Evolutionary conservation across 1,284 basidiomycete genomes (phyloP), one percentile per base, ranked within the genome.

Genomic region (Polyporus tsugae): DNA sequence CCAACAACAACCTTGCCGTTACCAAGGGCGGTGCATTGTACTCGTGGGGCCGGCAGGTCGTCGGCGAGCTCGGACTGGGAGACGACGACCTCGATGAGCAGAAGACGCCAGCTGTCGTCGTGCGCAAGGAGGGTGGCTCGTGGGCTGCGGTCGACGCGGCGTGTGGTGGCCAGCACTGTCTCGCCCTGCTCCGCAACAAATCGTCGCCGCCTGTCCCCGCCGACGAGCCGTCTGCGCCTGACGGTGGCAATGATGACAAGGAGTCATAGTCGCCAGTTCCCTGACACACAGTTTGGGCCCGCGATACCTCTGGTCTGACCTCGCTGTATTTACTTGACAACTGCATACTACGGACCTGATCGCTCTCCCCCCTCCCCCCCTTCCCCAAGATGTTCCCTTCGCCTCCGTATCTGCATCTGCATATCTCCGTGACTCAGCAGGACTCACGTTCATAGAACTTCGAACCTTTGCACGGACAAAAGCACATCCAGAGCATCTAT

Each of bases 31-130:
- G 95, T 13, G 91, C 92, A 36, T 82, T 95, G 70, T 96, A 95
- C 78, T 85, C 91, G 49, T 97, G 95, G 95, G 95, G 95, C 60
- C 89, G 93, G 72, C 94, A 95, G 25, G 87, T 90, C 63, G 90
- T 87, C 79, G 89, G 84, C 78, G 95, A 87, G 82, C 86, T 87
- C 67, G 88, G 85, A 33, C 81, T 86, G 78, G 87, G 87, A 73
- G 66, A 63, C 42, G 68, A 67, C 9, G 69, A 68, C 57, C 35
- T 68, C 33, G 84, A 86, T 74, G 86, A 86, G 70, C 87, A 88
- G 53, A 81, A 80, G 72, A 89, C 86, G 4, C 90, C 91, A 1
- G 85, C 80, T 22, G 81, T 85, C n/a, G 84, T 93, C 52, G 91
- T 93, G 36, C 87, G 90, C 62, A 86, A 85, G 75, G 87, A 89